Evolutionary conservation across 768 basidiomycete genomes (phyloP), one percentile per base, ranked within the genome.

Genomic region (Lactarius deliciosus): DNA sequence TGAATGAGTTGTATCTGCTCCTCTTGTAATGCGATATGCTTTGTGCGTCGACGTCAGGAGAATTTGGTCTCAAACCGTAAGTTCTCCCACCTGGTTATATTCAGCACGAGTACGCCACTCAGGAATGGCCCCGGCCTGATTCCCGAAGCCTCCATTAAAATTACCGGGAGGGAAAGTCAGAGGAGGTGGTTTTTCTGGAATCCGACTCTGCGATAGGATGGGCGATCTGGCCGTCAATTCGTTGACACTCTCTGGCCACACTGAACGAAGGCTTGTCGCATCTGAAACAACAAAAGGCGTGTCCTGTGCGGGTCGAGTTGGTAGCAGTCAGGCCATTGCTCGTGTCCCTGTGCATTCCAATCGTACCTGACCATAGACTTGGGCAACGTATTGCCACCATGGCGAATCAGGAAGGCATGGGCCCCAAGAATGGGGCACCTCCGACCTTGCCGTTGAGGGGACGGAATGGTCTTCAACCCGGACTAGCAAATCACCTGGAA

Each of bases 1-100:
- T 11, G n/a, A 32, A 18, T 13, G 16, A 13, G 18, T 28, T 40
- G 20, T 6, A 1, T 16, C 28, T n/a, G 15, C 4, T 47, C 30
- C 25, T 47, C 5, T 7, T n/a, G 10, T 32, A 32, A 18, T 9
- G 25, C n/a, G 34, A 32, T 57, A 11, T 18, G 7, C 64, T 61
- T 38, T 11, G 34, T 30, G 4, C 34, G 3, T 43, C 10, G 25
- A 40, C 15, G 18, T 43, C 20, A 43, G 53, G 16, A 38, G 5
- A 13, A 18, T 34, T 25, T 3, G 18, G 9, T 38, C 15, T 18
- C 22, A 6, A 10, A 22, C 6, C 0, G 45, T 20, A 6, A 2
- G 15, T 45, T 40, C 5, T 16, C 60, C 56, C 36, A 66, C 60
- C 60, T 45, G 53, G 30, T 32, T 43, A 6, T n/a, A 15, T 53